phyloP scores from a whole-genome alignment of 176 grass and related monocot genomes.

The Aegilops tauschii region DNA sequence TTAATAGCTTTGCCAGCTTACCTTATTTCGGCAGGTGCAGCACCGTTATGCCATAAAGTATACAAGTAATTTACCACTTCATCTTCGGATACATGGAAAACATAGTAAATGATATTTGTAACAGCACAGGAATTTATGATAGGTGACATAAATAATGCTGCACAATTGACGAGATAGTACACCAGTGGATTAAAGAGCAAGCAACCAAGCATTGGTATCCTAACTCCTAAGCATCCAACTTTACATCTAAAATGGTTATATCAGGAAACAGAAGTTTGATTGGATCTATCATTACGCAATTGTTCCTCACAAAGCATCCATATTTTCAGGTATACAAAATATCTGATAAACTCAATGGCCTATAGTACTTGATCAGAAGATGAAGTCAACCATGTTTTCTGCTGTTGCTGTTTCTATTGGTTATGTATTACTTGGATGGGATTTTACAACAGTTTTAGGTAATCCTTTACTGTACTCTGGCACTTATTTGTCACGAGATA shows the following conservation, averaged over 20 bases:
- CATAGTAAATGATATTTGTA: neutral
- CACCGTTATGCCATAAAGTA: neutral
- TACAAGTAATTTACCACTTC: conserved; percentile 5
- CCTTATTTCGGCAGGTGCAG: neutral
- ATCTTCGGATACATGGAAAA: neutral
- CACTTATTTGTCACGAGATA: conserved; percentile 1
- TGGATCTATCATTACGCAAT: conserved; percentile 9
- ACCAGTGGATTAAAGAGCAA: neutral
- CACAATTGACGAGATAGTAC: neutral
- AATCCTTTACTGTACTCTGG: neutral
- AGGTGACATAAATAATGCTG: neutral
- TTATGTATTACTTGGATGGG: conserved; percentile 74
- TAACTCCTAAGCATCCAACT: neutral
- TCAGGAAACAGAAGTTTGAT: conserved; percentile 12
- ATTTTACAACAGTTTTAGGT: conserved; percentile 72
- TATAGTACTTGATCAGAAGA: conserved; percentile 28
- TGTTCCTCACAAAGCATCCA: conserved; percentile 25
- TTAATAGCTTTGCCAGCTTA: neutral
- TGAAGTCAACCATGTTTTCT: conserved; percentile 54
- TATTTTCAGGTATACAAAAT: conserved; percentile 30
- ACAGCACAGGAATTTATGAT: neutral
- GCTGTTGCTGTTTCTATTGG: conserved; percentile 64
- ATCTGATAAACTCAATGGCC: conserved; percentile 9
- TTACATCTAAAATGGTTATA: conserved; percentile 9
- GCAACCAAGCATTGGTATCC: neutral